These are phyloP conservation scores for Kernera saxatilis DNA, from an alignment of 345 rosid species.

Conservation along the genomic window DNA sequence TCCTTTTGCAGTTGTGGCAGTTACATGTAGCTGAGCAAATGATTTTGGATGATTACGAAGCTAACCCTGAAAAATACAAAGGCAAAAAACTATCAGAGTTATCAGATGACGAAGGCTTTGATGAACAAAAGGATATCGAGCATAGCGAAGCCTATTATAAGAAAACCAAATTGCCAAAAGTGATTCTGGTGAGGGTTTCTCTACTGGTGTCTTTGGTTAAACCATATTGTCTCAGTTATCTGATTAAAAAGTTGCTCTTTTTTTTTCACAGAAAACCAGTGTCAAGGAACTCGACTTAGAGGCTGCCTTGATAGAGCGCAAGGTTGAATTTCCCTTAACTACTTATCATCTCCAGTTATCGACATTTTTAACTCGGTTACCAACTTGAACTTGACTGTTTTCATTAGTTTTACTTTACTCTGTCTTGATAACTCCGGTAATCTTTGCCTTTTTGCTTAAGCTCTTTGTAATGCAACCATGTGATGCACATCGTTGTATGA, in stretches of 20 bases:
- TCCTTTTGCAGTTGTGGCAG: constrained; percentile 77
- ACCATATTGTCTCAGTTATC: not conserved
- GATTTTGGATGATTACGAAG: constrained; percentile 82
- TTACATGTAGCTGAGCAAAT: constrained; percentile 88
- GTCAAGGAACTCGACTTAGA: constrained; percentile 91
- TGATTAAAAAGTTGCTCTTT: constrained; percentile 18
- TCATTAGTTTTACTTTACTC: not conserved
- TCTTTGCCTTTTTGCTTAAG: not conserved
- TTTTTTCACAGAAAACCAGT: constrained; percentile 67
- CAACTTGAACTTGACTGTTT: not conserved
- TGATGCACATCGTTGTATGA: not conserved
- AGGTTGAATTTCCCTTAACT: constrained; percentile 42
- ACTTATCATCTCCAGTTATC: too few species aligned
- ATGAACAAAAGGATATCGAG: constrained; percentile 58
- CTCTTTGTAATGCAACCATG: not conserved
- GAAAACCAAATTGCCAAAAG: constrained; percentile 57
- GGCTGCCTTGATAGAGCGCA: constrained; percentile 81
- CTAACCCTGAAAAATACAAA: constrained; percentile 79
- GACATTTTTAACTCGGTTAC: not conserved
- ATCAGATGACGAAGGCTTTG: constrained; percentile 67
- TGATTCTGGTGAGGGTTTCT: constrained; percentile 49
- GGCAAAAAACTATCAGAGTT: constrained; percentile 74
- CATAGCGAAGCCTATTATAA: constrained; percentile 56
- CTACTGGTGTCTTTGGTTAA: not conserved
- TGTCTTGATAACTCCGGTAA: not conserved